Evolutionary conservation across 2,329 filamentous ascomycete species (phyloP).

Genomic region (Epicoccum sorghinum): DNA sequence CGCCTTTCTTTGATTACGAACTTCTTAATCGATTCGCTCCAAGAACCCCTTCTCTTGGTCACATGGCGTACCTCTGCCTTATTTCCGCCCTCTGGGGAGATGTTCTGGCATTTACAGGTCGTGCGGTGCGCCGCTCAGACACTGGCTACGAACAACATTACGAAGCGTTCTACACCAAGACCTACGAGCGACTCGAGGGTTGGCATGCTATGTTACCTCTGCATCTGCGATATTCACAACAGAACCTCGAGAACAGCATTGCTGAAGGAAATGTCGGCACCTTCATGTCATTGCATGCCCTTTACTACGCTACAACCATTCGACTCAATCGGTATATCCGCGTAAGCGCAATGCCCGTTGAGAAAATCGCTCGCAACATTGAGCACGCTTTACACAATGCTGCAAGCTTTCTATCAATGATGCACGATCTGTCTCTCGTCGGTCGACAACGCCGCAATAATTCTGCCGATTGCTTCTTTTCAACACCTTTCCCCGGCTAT

Average conservation of each 20-base stretch:
- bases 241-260: constrained; percentile 64
- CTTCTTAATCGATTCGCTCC: constrained; percentile 48
- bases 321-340: constrained; percentile 67
- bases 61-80: constrained; percentile 67
- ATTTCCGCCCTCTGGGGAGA: constrained; percentile 71
- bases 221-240: constrained; percentile 59
- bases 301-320: constrained; percentile 69
- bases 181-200: constrained; percentile 59
- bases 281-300: constrained; percentile 68
- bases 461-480: constrained; percentile 50
- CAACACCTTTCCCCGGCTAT: constrained; percentile 65
- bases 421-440: constrained; percentile 37
- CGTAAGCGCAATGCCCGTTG: constrained; percentile 31
- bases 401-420: constrained; percentile 39
- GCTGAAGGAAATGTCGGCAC: constrained; percentile 61
- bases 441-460: constrained; percentile 36
- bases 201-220: constrained; percentile 65
- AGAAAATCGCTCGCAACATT: constrained; percentile 41
- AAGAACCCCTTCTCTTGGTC: constrained; percentile 46
- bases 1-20: constrained; percentile 66
- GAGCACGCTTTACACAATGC: constrained; percentile 37
- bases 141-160: constrained; percentile 54
- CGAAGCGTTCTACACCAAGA: constrained; percentile 60
- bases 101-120: constrained; percentile 65
- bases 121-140: constrained; percentile 54